Evolutionary conservation across 352 stramenopile genomes (phyloP), one percentile per base, ranked within the genome.

Genomic region (Phytophthora pini): DNA sequence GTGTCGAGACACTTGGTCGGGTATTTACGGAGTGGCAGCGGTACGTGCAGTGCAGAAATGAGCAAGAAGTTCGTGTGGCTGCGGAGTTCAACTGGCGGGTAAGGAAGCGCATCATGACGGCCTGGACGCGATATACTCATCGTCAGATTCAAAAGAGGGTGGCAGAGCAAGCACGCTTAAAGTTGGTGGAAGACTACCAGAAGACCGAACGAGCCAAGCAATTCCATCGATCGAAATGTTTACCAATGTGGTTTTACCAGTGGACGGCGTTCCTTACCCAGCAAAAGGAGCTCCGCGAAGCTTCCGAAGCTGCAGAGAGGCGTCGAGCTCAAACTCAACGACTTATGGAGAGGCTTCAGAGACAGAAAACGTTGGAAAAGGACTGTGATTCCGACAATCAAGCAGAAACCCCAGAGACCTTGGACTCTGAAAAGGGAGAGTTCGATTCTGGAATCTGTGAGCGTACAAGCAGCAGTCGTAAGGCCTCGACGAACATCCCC

Each of bases 241-340:
- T 92, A 17, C 70, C 80, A 0, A 53, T 50, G 26, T 85, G 66
- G 78, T 90, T 92, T 52, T 82, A 87, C 43, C 66, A 41, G 4
- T 92, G 84, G 84, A 45, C n/a, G 1, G 47, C 39, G 15, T 65
- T 56, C 15, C 58, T 70, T 8, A 55, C 24, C 20, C 68, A 72
- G 13, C 27, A 49, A 26, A 77, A 77, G 41, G 73, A 88, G 9
- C 61, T 61, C 11, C 55, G 56, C n/a, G 48, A 56, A n/a, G 36
- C 70, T 10, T 57, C 72, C 40, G 5, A 50, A 2, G 68, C 70
- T 12, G 65, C 70, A 34, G 55, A 65, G 13, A 71, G 45, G 24
- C 68, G 82, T 26, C 70, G 68, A 48, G 71, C 62, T 51, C 70
- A 88, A 38, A 72, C 71, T 0, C 61, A 84, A 31, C 50, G 53